Evolutionary conservation across 2,329 filamentous ascomycete genomes (phyloP).

Genomic region (Samsoniella hepiali): DNA sequence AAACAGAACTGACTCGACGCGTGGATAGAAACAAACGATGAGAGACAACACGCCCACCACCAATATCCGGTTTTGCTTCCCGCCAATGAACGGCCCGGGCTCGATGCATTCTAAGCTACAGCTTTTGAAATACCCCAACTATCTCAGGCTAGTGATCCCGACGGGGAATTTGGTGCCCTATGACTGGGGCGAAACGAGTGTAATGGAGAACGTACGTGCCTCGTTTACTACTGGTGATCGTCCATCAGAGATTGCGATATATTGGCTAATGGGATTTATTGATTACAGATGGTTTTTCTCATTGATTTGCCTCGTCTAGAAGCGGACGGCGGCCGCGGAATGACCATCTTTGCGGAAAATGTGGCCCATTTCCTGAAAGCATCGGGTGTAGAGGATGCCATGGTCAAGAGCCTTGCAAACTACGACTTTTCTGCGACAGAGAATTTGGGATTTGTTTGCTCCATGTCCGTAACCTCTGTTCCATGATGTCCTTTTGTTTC

Average conservation of each 20-base stretch:
- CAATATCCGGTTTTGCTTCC: constrained; percentile 70
- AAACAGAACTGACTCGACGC: background rate
- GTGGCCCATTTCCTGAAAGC: constrained; percentile 67
- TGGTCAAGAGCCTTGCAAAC: constrained; percentile 65
- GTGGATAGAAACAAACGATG: constrained; percentile 46
- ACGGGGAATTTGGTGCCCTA: constrained; percentile 81
- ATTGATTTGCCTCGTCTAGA: constrained; percentile 75
- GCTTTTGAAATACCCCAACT: constrained; percentile 71
- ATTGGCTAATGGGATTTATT: background rate
- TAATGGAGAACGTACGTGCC: constrained; percentile 72
- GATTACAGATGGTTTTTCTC: constrained; percentile 69
- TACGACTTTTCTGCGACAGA: constrained; percentile 80
- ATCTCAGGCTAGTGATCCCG: constrained; percentile 78
- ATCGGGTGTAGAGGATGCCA: constrained; percentile 59
- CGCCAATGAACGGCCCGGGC: constrained; percentile 69
- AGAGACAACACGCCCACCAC: constrained; percentile 46
- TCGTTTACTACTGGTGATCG: background rate
- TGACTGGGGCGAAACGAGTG: constrained; percentile 84
- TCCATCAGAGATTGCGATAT: background rate
- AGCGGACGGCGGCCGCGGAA: constrained; percentile 30
- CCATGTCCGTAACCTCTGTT: constrained; percentile 58
- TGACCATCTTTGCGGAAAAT: constrained; percentile 62
- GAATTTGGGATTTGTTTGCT: constrained; percentile 77
- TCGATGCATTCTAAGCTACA: constrained; percentile 95
- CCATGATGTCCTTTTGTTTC: background rate